Evolutionary conservation across 108 stramenopile species (phyloP).

Genomic region (Skeletonema marinoi): DNA sequence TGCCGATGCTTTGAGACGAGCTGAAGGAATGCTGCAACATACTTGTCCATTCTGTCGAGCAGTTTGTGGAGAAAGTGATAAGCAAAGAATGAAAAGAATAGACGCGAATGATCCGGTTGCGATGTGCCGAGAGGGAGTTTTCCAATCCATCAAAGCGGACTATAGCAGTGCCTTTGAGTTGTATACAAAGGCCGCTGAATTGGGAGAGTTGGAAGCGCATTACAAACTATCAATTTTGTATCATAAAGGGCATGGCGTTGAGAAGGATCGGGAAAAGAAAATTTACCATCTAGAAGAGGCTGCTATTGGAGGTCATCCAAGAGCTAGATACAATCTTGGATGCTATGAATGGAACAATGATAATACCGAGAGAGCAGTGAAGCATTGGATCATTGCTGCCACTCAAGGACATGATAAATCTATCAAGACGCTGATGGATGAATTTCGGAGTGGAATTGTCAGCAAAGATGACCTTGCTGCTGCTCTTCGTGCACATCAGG

Average conservation of each 20-base stretch:
- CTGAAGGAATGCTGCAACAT: too few relatives aligned
- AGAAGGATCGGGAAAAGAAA: too few relatives aligned
- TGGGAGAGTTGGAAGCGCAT: not conserved
- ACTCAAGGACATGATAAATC: too few relatives aligned
- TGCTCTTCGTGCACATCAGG: not conserved
- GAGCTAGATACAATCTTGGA: not conserved
- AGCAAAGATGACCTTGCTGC: not conserved
- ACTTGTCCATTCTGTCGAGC: too few relatives aligned
- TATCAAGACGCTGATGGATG: too few relatives aligned
- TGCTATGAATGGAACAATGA: too few relatives aligned
- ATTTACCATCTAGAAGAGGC: too few relatives aligned
- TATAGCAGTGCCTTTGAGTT: not conserved
- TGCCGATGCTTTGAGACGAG: too few relatives aligned
- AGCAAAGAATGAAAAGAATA: not conserved
- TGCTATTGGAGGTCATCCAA: not conserved
- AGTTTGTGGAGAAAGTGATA: not conserved
- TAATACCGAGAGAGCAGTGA: too few relatives aligned
- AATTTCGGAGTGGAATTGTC: not conserved
- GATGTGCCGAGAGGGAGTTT: too few relatives aligned
- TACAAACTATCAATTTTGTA: not conserved
- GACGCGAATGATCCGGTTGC: slow-evolving; percentile 1
- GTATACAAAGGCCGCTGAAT: not conserved
- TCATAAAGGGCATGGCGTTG: too few relatives aligned
- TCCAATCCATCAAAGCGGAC: not conserved
- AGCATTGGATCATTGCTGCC: too few relatives aligned